phyloP scores from a whole-genome alignment of 169 alveolate species.

The Plasmodium gaboni region DNA sequence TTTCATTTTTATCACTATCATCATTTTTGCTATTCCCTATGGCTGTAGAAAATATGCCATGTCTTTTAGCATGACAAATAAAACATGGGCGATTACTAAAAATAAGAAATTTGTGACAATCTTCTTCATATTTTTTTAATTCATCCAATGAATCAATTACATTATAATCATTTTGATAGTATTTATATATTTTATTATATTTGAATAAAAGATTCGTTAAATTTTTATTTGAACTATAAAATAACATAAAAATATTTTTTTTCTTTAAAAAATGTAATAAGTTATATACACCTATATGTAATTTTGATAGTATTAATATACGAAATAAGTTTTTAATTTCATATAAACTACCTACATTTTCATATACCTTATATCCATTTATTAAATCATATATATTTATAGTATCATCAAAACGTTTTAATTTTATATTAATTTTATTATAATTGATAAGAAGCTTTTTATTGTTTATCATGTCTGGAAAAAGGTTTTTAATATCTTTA shows the following conservation, averaged over 20 bases:
- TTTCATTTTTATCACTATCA: conserved; percentile 14
- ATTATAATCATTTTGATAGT: conserved; percentile 20
- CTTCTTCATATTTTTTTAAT: neutral
- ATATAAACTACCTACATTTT: neutral
- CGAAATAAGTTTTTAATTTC: conserved; percentile 52
- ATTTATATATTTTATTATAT: conserved; percentile 34
- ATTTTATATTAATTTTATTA: conserved; percentile 17
- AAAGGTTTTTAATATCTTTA: neutral
- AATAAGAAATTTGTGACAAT: conserved; percentile 13
- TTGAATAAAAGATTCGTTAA: conserved; percentile 45
- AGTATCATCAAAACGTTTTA: conserved; percentile 8
- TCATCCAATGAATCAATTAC: conserved; percentile 42
- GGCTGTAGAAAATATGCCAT: conserved; percentile 35
- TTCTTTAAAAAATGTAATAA: conserved; percentile 55
- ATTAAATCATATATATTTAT: neutral
- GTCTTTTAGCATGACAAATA: conserved; percentile 15
- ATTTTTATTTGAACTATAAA: conserved; percentile 69
- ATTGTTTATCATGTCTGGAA: conserved; percentile 3
- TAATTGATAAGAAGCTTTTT: conserved; percentile 52
- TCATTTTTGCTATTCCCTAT: conserved; percentile 28
- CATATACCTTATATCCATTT: conserved; percentile 14
- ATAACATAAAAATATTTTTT: conserved; percentile 46
- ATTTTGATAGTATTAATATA: conserved; percentile 56
- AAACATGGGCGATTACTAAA: conserved; percentile 67
- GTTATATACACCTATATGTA: conserved; percentile 62